Evolutionary conservation across 805 yeast species (phyloP).

Genomic region (Kazachstania africana): DNA sequence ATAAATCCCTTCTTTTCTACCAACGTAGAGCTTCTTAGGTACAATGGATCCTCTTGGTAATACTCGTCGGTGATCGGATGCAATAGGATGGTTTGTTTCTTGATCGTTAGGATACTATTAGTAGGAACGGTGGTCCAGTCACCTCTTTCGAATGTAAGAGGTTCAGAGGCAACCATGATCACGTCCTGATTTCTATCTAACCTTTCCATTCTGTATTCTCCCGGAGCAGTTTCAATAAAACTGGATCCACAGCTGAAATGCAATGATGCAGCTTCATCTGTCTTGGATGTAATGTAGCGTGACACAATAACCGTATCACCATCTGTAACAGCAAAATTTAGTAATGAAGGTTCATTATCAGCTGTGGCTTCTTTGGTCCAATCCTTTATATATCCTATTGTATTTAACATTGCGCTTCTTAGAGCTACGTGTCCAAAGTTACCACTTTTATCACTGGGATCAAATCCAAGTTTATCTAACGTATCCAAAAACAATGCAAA

Average conservation of each 20-base stretch:
- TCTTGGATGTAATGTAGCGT: conserved; percentile 75
- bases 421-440: conserved; percentile 44
- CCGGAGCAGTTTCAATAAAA: conserved; percentile 82
- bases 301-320: conserved; percentile 79
- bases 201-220: conserved; percentile 89
- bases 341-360: conserved; percentile 57
- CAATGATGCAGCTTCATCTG: conserved; percentile 92
- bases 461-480: conserved; percentile 60
- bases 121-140: conserved; percentile 98
- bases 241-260: conserved; percentile 91
- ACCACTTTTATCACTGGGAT: conserved; percentile 41
- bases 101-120: conserved; percentile 72
- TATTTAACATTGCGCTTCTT: conserved; percentile 56
- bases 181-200: conserved; percentile 87
- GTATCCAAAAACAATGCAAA: conserved; percentile 82
- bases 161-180: conserved; percentile 94
- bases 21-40: conserved; percentile 61
- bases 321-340: conserved; percentile 92
- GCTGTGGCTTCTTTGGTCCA: conserved; percentile 60
- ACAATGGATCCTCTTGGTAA: conserved; percentile 59
- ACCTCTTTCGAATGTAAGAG: conserved; percentile 88
- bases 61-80: conserved; percentile 90
- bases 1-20: conserved; percentile 89
- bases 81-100: conserved; percentile 73
- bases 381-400: conserved; percentile 62